phyloP scores from a whole-genome alignment of 495 filamentous ascomycete genomes.

The Penicillium paxilli region DNA sequence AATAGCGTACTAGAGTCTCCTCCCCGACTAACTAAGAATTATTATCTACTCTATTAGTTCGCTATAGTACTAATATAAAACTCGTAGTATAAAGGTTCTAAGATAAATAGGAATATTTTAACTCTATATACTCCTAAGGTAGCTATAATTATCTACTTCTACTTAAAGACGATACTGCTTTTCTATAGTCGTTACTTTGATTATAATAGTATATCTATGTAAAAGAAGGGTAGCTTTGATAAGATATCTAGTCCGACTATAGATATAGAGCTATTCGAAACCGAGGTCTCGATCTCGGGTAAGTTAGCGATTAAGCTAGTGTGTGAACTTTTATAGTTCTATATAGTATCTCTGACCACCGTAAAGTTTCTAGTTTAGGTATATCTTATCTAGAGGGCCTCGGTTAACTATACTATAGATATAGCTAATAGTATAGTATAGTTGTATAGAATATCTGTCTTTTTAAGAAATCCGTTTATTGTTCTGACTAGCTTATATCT shows the following conservation, averaged over 20 bases:
- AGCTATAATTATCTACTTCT: constrained; percentile 25
- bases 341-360: constrained; percentile 18
- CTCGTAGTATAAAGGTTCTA: constrained; percentile 16
- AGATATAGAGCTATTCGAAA: constrained; percentile 26
- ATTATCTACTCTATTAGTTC: constrained; percentile 27
- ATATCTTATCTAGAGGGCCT: constrained; percentile 24
- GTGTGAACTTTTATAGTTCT: constrained; percentile 19
- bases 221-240: constrained; percentile 29
- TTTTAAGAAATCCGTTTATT: constrained; percentile 18
- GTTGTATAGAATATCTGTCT: constrained; percentile 12
- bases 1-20: constrained; percentile 18
- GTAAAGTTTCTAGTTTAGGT: constrained; percentile 24
- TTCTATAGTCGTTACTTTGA: constrained; percentile 27
- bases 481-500: constrained; percentile 7
- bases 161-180: constrained; percentile 23
- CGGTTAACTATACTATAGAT: constrained; percentile 25
- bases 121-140: constrained; percentile 20
- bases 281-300: constrained; percentile 17
- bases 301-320: constrained; percentile 27
- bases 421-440: constrained; percentile 29
- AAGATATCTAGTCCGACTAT: constrained; percentile 29
- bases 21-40: constrained; percentile 28
- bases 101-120: constrained; percentile 24
- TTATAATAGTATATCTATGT: constrained; percentile 28
- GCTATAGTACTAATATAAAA: constrained; percentile 29